Base-by-base conservation (phyloP, 768 basidiomycete genomes). In the Sporobolomyces roseus region DNA sequence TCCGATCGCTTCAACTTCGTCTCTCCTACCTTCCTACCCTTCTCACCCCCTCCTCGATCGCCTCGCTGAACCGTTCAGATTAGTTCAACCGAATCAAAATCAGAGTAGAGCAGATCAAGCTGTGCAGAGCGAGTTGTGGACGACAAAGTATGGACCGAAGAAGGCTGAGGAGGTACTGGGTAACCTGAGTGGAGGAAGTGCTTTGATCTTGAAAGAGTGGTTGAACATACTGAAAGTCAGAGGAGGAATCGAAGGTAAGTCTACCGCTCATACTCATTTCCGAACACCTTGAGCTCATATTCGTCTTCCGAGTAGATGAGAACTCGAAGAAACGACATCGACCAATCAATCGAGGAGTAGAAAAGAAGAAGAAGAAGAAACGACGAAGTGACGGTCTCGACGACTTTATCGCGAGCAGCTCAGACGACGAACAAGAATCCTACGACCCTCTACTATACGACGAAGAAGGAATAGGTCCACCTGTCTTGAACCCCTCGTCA, bases 161-260 rank as follows among this genome's bases (percentile, higher is more conserved):
- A 80, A 82, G 48, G 90, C 90, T 17, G 82, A 83, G 29, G 85
- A 93, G 68, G 85, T 92, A 5, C 81, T 94, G 1, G 90, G 90
- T 30, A 36, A 38, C 9, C 45, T n/a, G 10, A 93, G 92, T 75
- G 86, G 89, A 77, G 76, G 78, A 13, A 84, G 84, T 55, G 87
- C 91, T 1, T 73, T 81, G 32, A 89, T 87, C 78, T 80, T 93
- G 62, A 84, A 88, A 45, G 84, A 88, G 58, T 93, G 91, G 91
- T 81, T 93, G 54, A 78, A 79, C 30, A 85, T 88, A n/a, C 82
- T 90, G 17, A 58, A 61, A 46, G 66, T 70, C 8, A 32, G 51
- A 1, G 55, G 29, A 27, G 36, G 46, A 17, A 43, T 29, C 21
- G 32, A 32, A n/a, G 41, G 55, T 30, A 27, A 23, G 9, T 56